Evolutionary conservation across 768 basidiomycete species (phyloP).

Genomic region (Hericium coralloides): DNA sequence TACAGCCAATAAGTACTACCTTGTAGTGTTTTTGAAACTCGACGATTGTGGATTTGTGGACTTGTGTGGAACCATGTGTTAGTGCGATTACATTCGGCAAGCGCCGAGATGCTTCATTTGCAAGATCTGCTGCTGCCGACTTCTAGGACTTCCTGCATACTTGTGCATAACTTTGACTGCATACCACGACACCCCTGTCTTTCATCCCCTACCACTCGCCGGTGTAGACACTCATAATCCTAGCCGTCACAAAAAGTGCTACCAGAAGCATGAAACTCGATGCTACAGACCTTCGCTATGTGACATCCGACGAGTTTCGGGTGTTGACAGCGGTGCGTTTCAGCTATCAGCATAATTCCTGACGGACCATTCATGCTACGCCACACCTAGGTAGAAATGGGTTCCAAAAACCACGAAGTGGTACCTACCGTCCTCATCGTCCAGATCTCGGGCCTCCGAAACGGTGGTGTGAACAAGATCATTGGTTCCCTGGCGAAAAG

Average conservation of each 20-base stretch:
- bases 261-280: conserved; percentile 73
- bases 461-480: conserved; percentile 90
- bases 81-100: neutral
- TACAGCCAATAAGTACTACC: no score
- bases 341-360: neutral
- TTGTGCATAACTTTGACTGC: no score
- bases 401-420: conserved; percentile 95
- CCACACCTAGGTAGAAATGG: conserved; percentile 77
- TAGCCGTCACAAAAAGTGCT: neutral
- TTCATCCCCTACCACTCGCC: no score
- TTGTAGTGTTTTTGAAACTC: no score
- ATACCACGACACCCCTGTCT: no score
- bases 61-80: no score
- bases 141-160: neutral
- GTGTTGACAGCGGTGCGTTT: conserved; percentile 81
- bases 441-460: conserved; percentile 86
- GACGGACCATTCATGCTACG: neutral
- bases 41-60: no score
- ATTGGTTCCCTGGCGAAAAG: conserved; percentile 88
- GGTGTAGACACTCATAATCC: no score
- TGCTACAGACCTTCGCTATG: conserved; percentile 88
- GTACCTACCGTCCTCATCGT: conserved; percentile 86
- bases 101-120: neutral
- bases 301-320: conserved; percentile 87
- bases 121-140: neutral